phyloP scores from a whole-genome alignment of 805 yeast genomes.

The Candida schatavii region DNA sequence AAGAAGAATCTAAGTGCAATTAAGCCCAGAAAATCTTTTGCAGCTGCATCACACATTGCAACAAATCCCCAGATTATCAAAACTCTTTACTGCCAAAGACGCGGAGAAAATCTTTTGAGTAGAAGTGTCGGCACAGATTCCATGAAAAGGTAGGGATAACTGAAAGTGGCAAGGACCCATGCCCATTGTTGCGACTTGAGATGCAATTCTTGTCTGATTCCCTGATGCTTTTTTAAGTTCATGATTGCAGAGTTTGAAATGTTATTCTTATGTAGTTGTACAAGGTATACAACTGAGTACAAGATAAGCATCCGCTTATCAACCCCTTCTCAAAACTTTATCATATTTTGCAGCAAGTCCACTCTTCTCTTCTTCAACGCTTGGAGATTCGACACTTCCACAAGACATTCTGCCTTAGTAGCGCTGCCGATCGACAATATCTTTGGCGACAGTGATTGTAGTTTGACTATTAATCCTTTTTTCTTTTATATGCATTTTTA shows the following conservation, averaged over 20 bases:
- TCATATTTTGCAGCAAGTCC: neutral
- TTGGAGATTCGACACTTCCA: too few species aligned
- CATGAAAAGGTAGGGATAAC: constrained; percentile 11
- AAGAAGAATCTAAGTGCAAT: constrained; percentile 11
- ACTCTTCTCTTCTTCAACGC: too few species aligned
- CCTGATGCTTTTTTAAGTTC: constrained; percentile 10
- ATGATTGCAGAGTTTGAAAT: constrained; percentile 13
- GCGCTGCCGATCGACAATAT: too few species aligned
- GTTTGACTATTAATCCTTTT: too few species aligned
- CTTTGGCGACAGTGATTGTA: too few species aligned
- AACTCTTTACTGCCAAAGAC: constrained; percentile 12
- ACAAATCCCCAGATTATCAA: constrained; percentile 12
- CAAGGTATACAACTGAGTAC: constrained; percentile 12
- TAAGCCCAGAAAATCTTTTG: constrained; percentile 8
- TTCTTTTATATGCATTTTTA: too few species aligned
- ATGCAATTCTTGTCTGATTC: constrained; percentile 9
- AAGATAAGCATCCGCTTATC: constrained; percentile 10
- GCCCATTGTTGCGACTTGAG: constrained; percentile 13
- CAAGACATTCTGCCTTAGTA: too few species aligned
- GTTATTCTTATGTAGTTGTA: constrained; percentile 12
- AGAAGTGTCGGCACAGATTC: constrained; percentile 10
- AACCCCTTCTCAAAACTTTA: constrained; percentile 9
- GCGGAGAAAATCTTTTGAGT: constrained; percentile 9
- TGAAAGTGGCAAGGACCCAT: constrained; percentile 11
- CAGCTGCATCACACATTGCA: constrained; percentile 12